These are phyloP conservation scores for Parastagonospora avenae DNA, from an alignment of 2,329 filamentous ascomycete species.

Conservation along the genomic window DNA sequence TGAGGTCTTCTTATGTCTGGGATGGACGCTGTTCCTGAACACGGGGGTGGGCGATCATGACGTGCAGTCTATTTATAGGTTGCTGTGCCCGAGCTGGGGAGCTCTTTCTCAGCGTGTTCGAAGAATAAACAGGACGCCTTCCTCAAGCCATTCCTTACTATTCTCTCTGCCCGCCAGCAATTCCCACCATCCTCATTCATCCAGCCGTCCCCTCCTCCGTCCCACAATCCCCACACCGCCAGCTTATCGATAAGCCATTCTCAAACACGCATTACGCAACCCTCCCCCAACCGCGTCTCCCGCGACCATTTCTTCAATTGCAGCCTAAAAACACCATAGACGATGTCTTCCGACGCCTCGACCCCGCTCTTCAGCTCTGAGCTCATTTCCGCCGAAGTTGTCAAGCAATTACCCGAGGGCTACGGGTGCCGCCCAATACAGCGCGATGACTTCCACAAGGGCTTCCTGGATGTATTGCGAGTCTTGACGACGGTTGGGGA, in stretches of 20 bases:
- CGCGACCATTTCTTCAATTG: slow-evolving; percentile 15
- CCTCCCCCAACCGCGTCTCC: background rate
- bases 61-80: slow-evolving; percentile 14
- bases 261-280: slow-evolving; percentile 2
- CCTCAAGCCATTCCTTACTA: background rate
- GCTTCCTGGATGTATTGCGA: slow-evolving; percentile 88
- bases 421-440: slow-evolving; percentile 84
- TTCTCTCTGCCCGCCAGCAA: background rate
- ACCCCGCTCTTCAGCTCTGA: slow-evolving; percentile 74
- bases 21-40: background rate
- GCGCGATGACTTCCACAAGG: slow-evolving; percentile 75
- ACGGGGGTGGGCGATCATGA: slow-evolving; percentile 4
- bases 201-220: background rate
- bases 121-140: background rate
- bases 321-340: background rate
- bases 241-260: slow-evolving; percentile 28
- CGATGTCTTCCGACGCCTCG: slow-evolving; percentile 23
- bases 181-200: background rate
- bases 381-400: slow-evolving; percentile 78
- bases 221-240: slow-evolving; percentile 20
- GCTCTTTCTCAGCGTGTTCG: background rate
- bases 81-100: slow-evolving; percentile 4
- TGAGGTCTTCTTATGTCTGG: background rate
- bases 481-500: slow-evolving; percentile 94
- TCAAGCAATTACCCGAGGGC: slow-evolving; percentile 73